Evolutionary conservation across 2,329 filamentous ascomycete genomes (phyloP).

Genomic region (Pseudogymnoascus sp.): DNA sequence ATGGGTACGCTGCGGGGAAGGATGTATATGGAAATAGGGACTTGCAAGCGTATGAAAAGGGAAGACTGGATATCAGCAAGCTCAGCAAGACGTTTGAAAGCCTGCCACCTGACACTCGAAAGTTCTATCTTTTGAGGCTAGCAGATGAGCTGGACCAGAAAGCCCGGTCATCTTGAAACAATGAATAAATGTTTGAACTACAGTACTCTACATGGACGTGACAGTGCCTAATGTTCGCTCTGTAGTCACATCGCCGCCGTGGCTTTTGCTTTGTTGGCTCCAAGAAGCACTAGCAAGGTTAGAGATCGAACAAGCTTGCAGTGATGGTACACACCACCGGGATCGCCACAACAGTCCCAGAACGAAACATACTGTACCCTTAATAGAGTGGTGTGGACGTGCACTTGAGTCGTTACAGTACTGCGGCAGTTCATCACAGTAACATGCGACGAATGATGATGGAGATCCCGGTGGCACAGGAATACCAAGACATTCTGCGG

Average conservation of each 20-base stretch:
- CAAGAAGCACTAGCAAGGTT: background rate
- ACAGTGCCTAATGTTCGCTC: background rate
- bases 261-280: background rate
- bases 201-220: background rate
- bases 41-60: conserved; percentile 74
- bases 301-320: background rate
- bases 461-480: background rate
- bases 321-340: background rate
- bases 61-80: conserved; percentile 60
- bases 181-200: background rate
- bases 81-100: conserved; percentile 56
- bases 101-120: conserved; percentile 55
- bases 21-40: conserved; percentile 89
- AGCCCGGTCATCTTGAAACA: conserved; percentile 2
- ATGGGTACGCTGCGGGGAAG: conserved; percentile 61
- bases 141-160: conserved; percentile 51
- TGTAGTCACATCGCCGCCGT: background rate
- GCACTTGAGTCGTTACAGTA: background rate
- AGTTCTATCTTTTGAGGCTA: conserved; percentile 67
- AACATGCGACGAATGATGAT: background rate
- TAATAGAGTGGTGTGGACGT: background rate
- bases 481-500: background rate
- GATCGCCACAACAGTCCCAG: background rate
- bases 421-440: background rate
- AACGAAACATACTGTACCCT: background rate